Evolutionary conservation across 2,329 filamentous ascomycete species (phyloP), one percentile per base, ranked within the genome.

Genomic region (Lasiodiplodia sp.): DNA sequence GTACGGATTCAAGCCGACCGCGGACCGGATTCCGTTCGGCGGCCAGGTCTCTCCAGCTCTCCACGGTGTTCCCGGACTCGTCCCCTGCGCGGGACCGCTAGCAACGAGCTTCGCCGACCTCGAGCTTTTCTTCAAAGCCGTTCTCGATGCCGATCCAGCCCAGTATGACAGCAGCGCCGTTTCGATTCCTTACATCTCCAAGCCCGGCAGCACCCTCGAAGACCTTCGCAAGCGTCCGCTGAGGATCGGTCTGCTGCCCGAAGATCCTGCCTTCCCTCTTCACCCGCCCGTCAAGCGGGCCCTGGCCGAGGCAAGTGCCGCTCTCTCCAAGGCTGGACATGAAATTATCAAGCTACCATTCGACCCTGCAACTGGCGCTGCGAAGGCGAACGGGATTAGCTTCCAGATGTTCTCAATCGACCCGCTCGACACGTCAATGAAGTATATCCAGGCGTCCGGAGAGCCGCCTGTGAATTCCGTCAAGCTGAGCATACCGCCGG

Each of bases 141-240:
- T 90, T 10, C 78, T 90, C 2, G 81, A 79, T 66, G 74, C 81
- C 2, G 73, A 84, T 69, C 88, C 89, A 0, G 90, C 88, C 88
- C 12, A 23, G 12, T 64, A 68, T 34, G 86, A 88, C 51, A 73
- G 77, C 0, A 77, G 77, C 0, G 80, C 78, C 0, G 62, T 83
- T 0, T 78, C 80, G 6, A 75, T 83, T 0, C 84, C 85, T 0
- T 89, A 86, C 86, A 78, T 81, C 23, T 52, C 28, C 14, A 37
- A 25, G 3, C 53, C 44, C 25, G 65, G 55, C 6, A 31, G 21
- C 18, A 40, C 53, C 2, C 25, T 51, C 10, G 57, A 49, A 14
- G 49, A 55, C 5, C 25, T 63, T 10, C 34, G 21, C 21, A 38
- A 56, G 6, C 69, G 71, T 8, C 75, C 60, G 3, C 18, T 68